These are phyloP conservation scores for Vigna nakashimae DNA, from an alignment of 306 rosid species.

Conservation along the genomic window DNA sequence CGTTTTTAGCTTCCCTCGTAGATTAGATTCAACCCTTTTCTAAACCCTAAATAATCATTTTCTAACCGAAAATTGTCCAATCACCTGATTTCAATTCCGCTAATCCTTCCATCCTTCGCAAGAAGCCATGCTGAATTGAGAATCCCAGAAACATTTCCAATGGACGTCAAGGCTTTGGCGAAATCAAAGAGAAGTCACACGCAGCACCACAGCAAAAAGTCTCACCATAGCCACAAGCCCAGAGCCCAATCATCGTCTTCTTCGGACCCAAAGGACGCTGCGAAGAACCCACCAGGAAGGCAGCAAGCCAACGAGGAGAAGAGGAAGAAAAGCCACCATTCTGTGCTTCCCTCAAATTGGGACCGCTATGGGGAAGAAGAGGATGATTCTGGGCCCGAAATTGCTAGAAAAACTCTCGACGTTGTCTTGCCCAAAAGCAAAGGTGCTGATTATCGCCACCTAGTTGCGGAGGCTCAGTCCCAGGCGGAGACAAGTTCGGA, in stretches of 20 bases:
- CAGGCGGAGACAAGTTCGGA: slow-evolving; percentile 47
- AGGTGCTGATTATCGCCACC: slow-evolving; percentile 79
- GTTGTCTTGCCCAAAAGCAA: slow-evolving; percentile 65
- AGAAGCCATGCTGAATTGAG: background rate
- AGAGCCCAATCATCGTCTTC: slow-evolving; percentile 48
- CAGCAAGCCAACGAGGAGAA: slow-evolving; percentile 59
- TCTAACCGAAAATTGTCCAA: background rate
- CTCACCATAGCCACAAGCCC: slow-evolving; percentile 54
- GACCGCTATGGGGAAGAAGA: slow-evolving; percentile 76
- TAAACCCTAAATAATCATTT: slow-evolving; percentile 31
- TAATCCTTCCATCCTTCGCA: background rate
- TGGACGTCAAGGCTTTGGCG: slow-evolving; percentile 86
- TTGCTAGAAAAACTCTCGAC: slow-evolving; percentile 48
- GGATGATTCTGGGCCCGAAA: slow-evolving; percentile 50
- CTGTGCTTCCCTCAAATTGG: slow-evolving; percentile 76
- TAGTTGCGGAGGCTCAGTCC: slow-evolving; percentile 78
- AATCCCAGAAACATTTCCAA: slow-evolving; percentile 3
- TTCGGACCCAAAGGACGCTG: slow-evolving; percentile 38
- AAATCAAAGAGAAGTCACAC: slow-evolving; percentile 90
- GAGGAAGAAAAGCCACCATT: background rate
- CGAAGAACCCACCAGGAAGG: slow-evolving; percentile 49
- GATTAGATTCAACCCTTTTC: background rate
- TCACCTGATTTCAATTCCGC: slow-evolving; percentile 19
- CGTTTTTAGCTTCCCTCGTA: background rate
- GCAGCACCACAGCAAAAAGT: slow-evolving; percentile 68